phyloP scores from a whole-genome alignment of 352 stramenopile species.

The Detonula confervacea region DNA sequence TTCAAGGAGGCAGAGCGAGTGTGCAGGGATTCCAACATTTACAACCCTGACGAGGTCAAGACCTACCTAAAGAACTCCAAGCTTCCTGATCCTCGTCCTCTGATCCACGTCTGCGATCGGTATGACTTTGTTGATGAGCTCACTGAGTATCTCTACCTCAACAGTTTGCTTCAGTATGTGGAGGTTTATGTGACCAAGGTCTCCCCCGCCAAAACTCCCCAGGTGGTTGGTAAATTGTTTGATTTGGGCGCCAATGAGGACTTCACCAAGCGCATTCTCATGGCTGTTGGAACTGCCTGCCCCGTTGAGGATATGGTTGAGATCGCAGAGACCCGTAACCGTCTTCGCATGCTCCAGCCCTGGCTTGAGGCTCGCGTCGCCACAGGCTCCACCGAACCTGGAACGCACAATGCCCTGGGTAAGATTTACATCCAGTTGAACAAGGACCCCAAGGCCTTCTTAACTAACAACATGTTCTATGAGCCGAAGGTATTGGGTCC shows the following conservation, averaged over 20 bases:
- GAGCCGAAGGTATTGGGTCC: conserved; percentile 98
- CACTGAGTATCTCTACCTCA: conserved; percentile 99
- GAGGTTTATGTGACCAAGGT: conserved; percentile 99
- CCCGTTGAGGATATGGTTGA: conserved; percentile 98
- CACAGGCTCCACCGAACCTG: conserved; percentile 98
- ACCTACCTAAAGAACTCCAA: conserved; percentile 99
- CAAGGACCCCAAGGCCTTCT: conserved; percentile 98
- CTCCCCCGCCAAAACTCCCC: conserved; percentile 97
- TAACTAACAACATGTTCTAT: conserved; percentile 99
- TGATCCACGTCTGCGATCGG: conserved; percentile 99
- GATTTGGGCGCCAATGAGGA: conserved; percentile 94
- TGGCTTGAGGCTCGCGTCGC: conserved; percentile 99
- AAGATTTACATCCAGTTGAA: conserved; percentile 99
- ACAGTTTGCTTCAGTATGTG: conserved; percentile 99
- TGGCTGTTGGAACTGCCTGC: conserved; percentile 93
- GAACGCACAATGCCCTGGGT: conserved; percentile 99
- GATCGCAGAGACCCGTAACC: conserved; percentile 99
- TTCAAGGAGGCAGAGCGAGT: conserved; percentile 99
- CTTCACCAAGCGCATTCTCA: conserved; percentile 99
- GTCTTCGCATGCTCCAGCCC: conserved; percentile 97
- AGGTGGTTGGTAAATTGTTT: conserved; percentile 98
- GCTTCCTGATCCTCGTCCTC: conserved; percentile 96
- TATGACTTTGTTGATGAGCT: conserved; percentile 99
- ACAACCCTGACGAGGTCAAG: conserved; percentile 99
- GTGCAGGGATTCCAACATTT: conserved; percentile 99